These are phyloP conservation scores for Mortierella hygrophila DNA, from an alignment of 192 early-diverging fungal species.

Conservation along the genomic window DNA sequence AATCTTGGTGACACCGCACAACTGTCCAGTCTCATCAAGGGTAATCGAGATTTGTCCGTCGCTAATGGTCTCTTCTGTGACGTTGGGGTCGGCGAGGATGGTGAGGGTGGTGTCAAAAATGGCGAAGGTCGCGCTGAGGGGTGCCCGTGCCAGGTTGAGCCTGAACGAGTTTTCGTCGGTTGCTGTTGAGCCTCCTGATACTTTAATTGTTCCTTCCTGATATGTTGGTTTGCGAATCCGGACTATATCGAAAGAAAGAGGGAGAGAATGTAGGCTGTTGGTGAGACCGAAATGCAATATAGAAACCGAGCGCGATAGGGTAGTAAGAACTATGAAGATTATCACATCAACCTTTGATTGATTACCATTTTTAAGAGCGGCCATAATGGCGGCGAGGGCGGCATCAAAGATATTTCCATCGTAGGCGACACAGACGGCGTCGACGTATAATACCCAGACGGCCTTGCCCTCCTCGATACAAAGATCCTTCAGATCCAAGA, in stretches of 20 bases:
- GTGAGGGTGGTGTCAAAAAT: slow-evolving; percentile 69
- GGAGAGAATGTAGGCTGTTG: not conserved
- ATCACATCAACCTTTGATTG: not conserved
- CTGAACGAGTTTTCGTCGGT: slow-evolving; percentile 55
- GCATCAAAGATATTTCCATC: slow-evolving; percentile 95
- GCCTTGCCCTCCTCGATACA: slow-evolving; percentile 86
- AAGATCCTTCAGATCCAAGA: slow-evolving; percentile 77
- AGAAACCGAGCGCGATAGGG: not conserved
- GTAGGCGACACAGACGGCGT: slow-evolving; percentile 92
- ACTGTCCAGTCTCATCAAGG: slow-evolving; percentile 67
- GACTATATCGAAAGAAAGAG: slow-evolving; percentile 56
- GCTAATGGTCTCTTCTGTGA: slow-evolving; percentile 74
- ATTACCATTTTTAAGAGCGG: slow-evolving; percentile 81
- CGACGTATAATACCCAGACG: slow-evolving; percentile 89
- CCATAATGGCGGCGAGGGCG: slow-evolving; percentile 78
- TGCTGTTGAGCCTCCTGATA: slow-evolving; percentile 61
- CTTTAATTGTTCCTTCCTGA: slow-evolving; percentile 75
- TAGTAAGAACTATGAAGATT: too few relatives aligned
- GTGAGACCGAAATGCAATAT: not conserved
- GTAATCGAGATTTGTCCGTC: slow-evolving; percentile 68
- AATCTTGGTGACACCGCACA: slow-evolving; percentile 69
- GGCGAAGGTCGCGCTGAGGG: slow-evolving; percentile 73
- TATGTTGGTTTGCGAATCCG: slow-evolving; percentile 77
- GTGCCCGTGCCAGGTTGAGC: slow-evolving; percentile 63
- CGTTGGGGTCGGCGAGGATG: slow-evolving; percentile 76